These are phyloP conservation scores for Eucalyptus urophylla DNA, from an alignment of 345 rosid species.

Conservation along the genomic window DNA sequence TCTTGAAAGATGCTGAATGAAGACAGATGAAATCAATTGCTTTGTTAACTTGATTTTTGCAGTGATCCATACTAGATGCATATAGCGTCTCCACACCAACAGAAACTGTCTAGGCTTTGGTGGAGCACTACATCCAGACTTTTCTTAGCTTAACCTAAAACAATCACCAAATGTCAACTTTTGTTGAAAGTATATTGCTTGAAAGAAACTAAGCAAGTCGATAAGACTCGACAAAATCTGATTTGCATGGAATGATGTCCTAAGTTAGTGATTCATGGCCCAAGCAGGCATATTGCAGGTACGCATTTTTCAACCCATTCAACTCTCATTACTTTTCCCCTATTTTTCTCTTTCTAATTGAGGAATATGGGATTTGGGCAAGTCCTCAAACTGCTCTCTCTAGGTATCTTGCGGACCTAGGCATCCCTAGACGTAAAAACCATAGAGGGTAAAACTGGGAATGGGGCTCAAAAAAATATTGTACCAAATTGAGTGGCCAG, in stretches of 20 bases:
- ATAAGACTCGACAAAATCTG: background rate
- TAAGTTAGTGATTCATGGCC: background rate
- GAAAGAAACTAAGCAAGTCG: background rate
- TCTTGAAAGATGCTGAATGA: background rate
- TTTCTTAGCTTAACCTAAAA: background rate
- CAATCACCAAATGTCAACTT: background rate
- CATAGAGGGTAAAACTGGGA: no score
- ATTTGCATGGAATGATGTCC: background rate
- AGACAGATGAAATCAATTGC: background rate
- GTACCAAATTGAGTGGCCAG: rapidly evolving
- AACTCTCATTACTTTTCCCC: background rate
- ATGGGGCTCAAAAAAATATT: no score
- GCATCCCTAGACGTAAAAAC: no score
- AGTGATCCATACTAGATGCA: background rate
- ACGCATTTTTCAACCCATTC: background rate
- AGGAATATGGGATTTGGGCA: no score
- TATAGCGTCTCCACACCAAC: background rate
- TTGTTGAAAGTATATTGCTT: background rate
- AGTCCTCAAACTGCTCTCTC: no score
- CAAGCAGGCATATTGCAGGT: background rate
- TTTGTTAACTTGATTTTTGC: background rate
- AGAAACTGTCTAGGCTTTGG: background rate
- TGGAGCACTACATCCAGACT: background rate
- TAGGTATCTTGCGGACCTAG: no score
- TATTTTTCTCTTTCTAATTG: background rate